phyloP scores from a whole-genome alignment of 2,329 filamentous ascomycete species.

The Fusarium euwallaceae region DNA sequence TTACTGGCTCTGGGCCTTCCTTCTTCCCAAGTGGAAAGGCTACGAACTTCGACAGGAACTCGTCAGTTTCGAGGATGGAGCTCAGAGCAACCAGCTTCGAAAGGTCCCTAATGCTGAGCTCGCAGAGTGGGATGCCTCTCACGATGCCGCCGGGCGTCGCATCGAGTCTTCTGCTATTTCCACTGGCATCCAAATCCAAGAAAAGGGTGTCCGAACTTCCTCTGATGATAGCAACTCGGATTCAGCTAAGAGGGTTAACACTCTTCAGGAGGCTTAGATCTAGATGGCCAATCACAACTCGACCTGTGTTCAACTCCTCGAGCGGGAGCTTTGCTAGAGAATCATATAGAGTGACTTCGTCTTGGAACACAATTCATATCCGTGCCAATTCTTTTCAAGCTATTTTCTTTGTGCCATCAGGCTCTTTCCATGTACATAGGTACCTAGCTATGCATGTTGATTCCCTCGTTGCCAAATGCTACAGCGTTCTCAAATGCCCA shows the following conservation, averaged over 20 bases:
- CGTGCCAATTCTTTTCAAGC: background rate
- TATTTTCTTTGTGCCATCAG: background rate
- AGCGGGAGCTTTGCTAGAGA: background rate
- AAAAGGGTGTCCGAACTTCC: background rate
- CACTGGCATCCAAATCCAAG: background rate
- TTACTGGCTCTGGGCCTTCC: conserved; percentile 70
- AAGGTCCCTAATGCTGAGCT: conserved; percentile 66
- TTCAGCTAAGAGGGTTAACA: background rate
- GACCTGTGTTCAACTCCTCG: background rate
- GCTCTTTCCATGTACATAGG: background rate
- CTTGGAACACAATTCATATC: background rate
- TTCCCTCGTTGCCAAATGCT: conserved; percentile 58
- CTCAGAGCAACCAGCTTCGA: conserved; percentile 61
- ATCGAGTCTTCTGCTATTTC: background rate
- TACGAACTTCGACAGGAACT: conserved; percentile 71
- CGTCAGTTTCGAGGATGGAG: conserved; percentile 56
- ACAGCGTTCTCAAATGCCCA: conserved; percentile 68
- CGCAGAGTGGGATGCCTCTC: conserved; percentile 67
- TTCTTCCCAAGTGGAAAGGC: conserved; percentile 64
- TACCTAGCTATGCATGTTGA: background rate
- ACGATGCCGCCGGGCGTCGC: conserved; percentile 61
- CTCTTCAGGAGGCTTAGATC: background rate
- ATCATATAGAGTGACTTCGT: background rate
- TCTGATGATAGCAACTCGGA: conserved; percentile 2
- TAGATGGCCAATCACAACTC: background rate